phyloP scores from a whole-genome alignment of 2,329 filamentous ascomycete species.

The Cladosporium colombiae region DNA sequence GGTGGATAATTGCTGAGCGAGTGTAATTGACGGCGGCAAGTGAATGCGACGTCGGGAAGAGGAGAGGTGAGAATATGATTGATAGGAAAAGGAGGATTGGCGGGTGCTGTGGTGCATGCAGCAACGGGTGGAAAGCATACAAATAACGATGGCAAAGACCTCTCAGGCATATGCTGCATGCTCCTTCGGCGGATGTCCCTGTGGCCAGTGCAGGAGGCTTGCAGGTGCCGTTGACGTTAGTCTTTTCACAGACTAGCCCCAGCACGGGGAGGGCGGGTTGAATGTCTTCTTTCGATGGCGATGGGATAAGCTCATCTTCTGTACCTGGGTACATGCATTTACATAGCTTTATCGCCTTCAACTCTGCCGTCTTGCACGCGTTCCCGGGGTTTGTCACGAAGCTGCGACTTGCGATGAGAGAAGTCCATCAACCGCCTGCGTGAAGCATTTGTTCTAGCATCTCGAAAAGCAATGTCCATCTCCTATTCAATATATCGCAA shows the following conservation, averaged over 20 bases:
- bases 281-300: not conserved
- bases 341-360: not conserved
- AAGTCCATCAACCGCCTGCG: not conserved
- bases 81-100: not conserved
- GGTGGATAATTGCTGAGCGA: not conserved
- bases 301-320: not conserved
- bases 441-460: not conserved
- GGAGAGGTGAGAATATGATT: not conserved
- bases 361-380: not conserved
- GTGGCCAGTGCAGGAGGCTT: not conserved
- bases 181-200: not conserved
- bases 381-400: not conserved
- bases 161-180: not conserved
- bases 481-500: not conserved
- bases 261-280: not conserved
- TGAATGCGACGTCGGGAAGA: constrained; percentile 9
- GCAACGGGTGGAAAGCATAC: not conserved
- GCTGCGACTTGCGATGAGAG: not conserved
- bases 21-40: constrained; percentile 6
- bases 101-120: not conserved
- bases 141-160: not conserved
- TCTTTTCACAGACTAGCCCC: not conserved
- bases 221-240: not conserved
- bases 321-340: not conserved
- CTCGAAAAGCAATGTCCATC: not conserved